Evolutionary conservation across 2,329 filamentous ascomycete genomes (phyloP), one percentile per base, ranked within the genome.

Genomic region (Chalaropsis ovoidea): DNA sequence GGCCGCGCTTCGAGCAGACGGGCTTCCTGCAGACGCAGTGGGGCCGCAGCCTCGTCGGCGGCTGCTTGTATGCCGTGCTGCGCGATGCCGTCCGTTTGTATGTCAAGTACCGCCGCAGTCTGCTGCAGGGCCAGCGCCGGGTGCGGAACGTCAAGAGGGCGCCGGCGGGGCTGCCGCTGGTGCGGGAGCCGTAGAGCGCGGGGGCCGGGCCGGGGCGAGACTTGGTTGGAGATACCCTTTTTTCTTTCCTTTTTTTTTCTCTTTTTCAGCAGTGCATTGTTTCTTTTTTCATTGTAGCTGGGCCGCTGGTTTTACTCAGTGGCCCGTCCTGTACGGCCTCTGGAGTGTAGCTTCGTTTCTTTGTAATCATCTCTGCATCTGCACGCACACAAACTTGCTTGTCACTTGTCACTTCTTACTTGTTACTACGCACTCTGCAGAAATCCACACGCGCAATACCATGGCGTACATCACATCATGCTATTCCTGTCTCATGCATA

Each of bases 21-120:
- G 86, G 88, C 0, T 78, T 97, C 31, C 74, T 99, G 41, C 89
- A 94, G 72, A 84, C 88, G 70, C 85, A 86, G 67, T 97, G 94
- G 90, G 94, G 91, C 0, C 81, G 94, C 65, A 96, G 89, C 71
- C 79, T 99, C 2, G 81, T 94, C 0, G 94, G 94, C 1, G 94
- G 94, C 0, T 94, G 90, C 72, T 76, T 95, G 22, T 96, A 93
- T 71, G 86, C 97, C 17, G 86, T 96, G 10, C 75, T 96, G 63
- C 94, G 93, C 74, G 85, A 88, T 70, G 78, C 78, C 2, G 76
- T 86, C 62, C 76, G 78, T 66, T 74, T 88, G 27, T 88, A 86
- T 71, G 79, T 81, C 69, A 87, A 87, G 75, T 85, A 85, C 73
- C 78, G 83, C 68, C 80, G 79, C 68, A 84, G 83, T 13, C 78